Percentiles rank a stretch among this genome's conserved stretches.
These are phyloP conservation scores for Lichtheimia hyalospora DNA, from an alignment of 371 early-diverging fungal genomes.

Conservation along the genomic window DNA sequence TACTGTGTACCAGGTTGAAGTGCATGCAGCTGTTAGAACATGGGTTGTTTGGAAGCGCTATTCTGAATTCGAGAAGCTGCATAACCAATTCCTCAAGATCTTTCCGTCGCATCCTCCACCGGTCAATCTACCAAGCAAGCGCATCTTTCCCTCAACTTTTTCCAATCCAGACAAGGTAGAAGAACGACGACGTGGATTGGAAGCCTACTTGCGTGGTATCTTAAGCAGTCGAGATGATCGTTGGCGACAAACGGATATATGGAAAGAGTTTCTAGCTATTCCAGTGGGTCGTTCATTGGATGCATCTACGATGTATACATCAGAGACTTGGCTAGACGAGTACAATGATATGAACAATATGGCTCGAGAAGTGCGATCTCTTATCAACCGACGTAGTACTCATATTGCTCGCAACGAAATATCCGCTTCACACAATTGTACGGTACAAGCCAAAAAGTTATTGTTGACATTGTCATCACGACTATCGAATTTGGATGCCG, in stretches of 20 bases:
- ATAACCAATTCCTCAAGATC: slow-evolving; percentile 42
- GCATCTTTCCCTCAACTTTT: slow-evolving; percentile 61
- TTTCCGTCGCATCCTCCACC: slow-evolving; percentile 64
- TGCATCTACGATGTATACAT: slow-evolving; percentile 43
- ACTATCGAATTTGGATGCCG: slow-evolving; percentile 55
- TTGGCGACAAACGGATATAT: slow-evolving; percentile 74
- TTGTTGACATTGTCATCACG: slow-evolving; percentile 48
- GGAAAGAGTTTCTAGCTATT: slow-evolving; percentile 75
- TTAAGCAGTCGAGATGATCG: slow-evolving; percentile 69
- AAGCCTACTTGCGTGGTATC: slow-evolving; percentile 75
- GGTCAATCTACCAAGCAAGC: slow-evolving; percentile 63
- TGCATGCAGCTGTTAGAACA: slow-evolving; percentile 76
- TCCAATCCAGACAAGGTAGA: slow-evolving; percentile 67
- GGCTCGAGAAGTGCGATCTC: slow-evolving; percentile 70
- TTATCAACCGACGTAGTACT: slow-evolving; percentile 66
- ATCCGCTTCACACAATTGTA: slow-evolving; percentile 70
- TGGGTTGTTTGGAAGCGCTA: slow-evolving; percentile 89
- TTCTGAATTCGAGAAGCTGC: slow-evolving; percentile 75
- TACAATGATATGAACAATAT: slow-evolving; percentile 58
- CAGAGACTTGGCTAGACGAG: slow-evolving; percentile 83
- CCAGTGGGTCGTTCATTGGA: slow-evolving; percentile 45
- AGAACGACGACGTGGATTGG: slow-evolving; percentile 75
- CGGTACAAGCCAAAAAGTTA: slow-evolving; percentile 76
- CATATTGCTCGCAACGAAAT: slow-evolving; percentile 71
- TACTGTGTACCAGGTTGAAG: slow-evolving; percentile 67